Evolutionary conservation across 805 yeast genomes (phyloP).

Genomic region (Grigorovia jiainica): DNA sequence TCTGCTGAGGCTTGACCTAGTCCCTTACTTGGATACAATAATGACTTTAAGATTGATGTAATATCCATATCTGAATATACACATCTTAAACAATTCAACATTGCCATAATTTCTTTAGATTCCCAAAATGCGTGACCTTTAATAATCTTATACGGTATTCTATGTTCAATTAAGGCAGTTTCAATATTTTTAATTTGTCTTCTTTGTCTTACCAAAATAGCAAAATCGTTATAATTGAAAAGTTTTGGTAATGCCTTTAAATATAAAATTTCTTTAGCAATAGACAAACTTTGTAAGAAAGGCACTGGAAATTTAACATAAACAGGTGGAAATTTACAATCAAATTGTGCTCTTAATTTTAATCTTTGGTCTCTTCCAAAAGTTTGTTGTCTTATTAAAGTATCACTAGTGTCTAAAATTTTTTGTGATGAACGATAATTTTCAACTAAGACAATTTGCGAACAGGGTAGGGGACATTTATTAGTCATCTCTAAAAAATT

Average conservation of each 20-base stretch:
- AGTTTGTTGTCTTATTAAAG: slow-evolving; percentile 51
- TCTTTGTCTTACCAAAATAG: slow-evolving; percentile 61
- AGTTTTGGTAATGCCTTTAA: slow-evolving; percentile 38
- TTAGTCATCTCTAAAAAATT: slow-evolving; percentile 53
- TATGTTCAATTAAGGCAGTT: slow-evolving; percentile 42
- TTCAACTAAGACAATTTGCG: slow-evolving; percentile 41
- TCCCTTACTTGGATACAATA: slow-evolving; percentile 57
- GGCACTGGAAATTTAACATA: slow-evolving; percentile 33
- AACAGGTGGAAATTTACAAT: slow-evolving; percentile 37
- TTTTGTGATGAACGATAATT: slow-evolving; percentile 75
- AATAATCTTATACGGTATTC: slow-evolving; percentile 57
- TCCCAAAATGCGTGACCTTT: slow-evolving; percentile 81
- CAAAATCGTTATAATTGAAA: slow-evolving; percentile 49
- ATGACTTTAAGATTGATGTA: slow-evolving; percentile 46
- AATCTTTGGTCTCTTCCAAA: slow-evolving; percentile 32
- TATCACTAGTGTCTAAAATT: slow-evolving; percentile 56
- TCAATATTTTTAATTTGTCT: slow-evolving; percentile 57
- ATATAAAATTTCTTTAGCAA: slow-evolving; percentile 45
- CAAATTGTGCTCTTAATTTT: slow-evolving; percentile 38
- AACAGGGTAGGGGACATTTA: slow-evolving; percentile 27
- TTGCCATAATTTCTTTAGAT: slow-evolving; percentile 51
- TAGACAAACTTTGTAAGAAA: slow-evolving; percentile 47
- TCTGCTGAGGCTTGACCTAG: slow-evolving; percentile 50
- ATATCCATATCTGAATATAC: slow-evolving; percentile 50
- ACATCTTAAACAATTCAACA: slow-evolving; percentile 57